Percentiles rank a stretch among this genome's conserved stretches.
Evolutionary conservation across 225 moss, liverwort and hornwort genomes (phyloP).

Genomic region (Rhytidiadelphus loreus): DNA sequence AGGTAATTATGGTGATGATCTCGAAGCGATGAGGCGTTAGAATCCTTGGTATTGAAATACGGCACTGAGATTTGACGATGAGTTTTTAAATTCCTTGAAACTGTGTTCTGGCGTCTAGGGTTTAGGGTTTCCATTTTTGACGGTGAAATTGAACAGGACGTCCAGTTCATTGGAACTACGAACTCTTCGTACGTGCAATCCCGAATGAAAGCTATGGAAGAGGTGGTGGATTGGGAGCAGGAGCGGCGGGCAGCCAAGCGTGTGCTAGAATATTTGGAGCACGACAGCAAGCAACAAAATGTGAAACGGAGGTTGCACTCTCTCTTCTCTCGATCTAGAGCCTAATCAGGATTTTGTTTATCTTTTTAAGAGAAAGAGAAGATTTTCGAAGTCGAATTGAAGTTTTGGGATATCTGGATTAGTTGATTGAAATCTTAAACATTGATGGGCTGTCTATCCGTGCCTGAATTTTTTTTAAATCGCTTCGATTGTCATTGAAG

Average conservation of each 20-base stretch:
- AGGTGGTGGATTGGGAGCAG: slow-evolving; percentile 25
- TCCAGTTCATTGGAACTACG: background rate
- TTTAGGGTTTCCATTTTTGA: background rate
- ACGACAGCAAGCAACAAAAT: slow-evolving; percentile 8
- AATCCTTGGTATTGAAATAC: background rate
- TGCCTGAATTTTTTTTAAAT: background rate
- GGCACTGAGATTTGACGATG: background rate
- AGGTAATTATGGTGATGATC: background rate
- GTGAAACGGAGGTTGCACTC: slow-evolving; percentile 18
- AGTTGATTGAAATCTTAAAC: background rate
- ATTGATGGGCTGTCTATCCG: background rate
- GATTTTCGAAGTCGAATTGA: background rate
- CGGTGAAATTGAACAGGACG: background rate
- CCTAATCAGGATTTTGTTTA: background rate
- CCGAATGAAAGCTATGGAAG: slow-evolving; percentile 12
- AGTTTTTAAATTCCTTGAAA: background rate
- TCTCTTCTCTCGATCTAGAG: background rate
- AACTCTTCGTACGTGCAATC: background rate
- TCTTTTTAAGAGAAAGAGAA: background rate
- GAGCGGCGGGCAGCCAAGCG: slow-evolving; percentile 38
- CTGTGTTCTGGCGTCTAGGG: background rate
- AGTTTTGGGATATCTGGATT: background rate
- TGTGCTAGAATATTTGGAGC: slow-evolving; percentile 30
- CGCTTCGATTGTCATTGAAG: background rate
- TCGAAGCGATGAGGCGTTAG: background rate